phyloP scores from a whole-genome alignment of 2,329 filamentous ascomycete genomes.

The Penicillium sumatraense region DNA sequence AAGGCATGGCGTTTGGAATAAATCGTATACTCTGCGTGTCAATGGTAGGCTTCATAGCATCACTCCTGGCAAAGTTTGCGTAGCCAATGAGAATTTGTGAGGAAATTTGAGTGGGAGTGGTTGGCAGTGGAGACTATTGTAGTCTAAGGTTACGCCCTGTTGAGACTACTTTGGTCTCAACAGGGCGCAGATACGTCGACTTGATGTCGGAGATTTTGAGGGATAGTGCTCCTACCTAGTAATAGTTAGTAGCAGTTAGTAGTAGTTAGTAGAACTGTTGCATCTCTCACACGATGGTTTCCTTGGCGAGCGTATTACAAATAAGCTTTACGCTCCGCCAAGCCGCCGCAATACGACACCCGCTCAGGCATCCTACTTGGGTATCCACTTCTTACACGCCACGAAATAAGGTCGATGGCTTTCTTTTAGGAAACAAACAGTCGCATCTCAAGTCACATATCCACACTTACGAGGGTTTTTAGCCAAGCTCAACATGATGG shows the following conservation, averaged over 20 bases:
- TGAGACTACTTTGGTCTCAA: too few relatives aligned
- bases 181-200: background rate
- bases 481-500: constrained; percentile 8
- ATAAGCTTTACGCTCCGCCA: constrained; percentile 19
- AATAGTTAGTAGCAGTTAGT: too few relatives aligned
- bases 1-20: background rate
- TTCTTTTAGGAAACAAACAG: background rate
- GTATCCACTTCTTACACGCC: background rate
- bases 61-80: too few relatives aligned
- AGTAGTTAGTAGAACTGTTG: too few relatives aligned
- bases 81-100: too few relatives aligned
- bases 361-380: background rate
- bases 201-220: background rate
- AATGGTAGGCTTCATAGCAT: too few relatives aligned
- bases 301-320: constrained; percentile 23
- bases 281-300: too few relatives aligned
- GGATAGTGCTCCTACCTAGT: too few relatives aligned
- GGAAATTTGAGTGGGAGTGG: too few relatives aligned
- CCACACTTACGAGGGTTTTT: background rate
- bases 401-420: background rate
- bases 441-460: background rate
- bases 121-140: too few relatives aligned
- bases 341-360: constrained; percentile 1
- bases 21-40: too few relatives aligned
- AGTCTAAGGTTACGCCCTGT: too few relatives aligned